Evolutionary conservation across 129 eudicot genomes (phyloP).

Genomic region (Mikania micrantha): DNA sequence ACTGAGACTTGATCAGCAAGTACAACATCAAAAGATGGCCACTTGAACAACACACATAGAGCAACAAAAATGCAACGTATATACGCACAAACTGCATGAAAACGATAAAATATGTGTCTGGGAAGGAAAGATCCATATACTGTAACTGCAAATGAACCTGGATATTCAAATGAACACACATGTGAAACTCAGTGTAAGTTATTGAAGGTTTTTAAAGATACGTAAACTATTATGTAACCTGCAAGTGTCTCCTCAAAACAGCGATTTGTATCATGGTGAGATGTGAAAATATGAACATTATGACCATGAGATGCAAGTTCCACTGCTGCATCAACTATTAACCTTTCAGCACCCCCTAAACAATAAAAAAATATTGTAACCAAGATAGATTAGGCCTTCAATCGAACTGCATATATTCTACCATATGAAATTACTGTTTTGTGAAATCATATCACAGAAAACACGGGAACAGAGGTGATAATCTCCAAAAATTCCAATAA

Average conservation of each 20-base stretch:
- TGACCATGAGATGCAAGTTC: conserved; percentile 81
- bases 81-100: conserved; percentile 96
- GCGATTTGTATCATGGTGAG: conserved; percentile 79
- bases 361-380: conserved; percentile 4
- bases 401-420: too few species aligned
- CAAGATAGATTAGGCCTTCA: neutral
- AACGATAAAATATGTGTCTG: conserved; percentile 77
- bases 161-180: conserved; percentile 5
- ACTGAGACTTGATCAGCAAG: conserved; percentile 94
- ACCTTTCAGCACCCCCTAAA: conserved; percentile 96
- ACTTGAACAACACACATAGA: conserved; percentile 63
- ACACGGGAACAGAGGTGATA: neutral
- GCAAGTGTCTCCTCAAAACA: conserved; percentile 89
- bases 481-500: neutral
- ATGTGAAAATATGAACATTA: conserved; percentile 75
- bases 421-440: too few species aligned
- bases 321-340: conserved; percentile 91
- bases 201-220: neutral
- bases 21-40: conserved; percentile 74
- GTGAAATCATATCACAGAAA: neutral
- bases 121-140: conserved; percentile 93
- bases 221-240: conserved; percentile 34
- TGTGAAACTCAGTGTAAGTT: neutral
- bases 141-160: conserved; percentile 83
- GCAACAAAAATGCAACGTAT: conserved; percentile 93